A percentile compares a stretch with the other conserved stretches of the same genome.
Conservation (phyloP, 2,329 filamentous ascomycete genomes). For the Claviceps pusilla region DNA sequence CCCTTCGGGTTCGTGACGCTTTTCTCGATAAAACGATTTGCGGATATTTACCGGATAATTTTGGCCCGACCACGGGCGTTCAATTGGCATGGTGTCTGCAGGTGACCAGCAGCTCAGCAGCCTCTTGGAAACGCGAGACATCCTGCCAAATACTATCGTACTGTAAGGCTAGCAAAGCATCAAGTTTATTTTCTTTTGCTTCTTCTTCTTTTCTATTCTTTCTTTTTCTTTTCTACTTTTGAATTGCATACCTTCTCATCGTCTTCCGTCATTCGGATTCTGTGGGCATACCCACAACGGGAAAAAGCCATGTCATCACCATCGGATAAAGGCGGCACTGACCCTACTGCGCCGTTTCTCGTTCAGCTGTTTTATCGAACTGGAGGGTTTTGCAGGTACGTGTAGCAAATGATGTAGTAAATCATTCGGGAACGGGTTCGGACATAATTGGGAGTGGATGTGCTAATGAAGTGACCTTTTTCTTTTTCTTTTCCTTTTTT, state of each 20-base stretch:
- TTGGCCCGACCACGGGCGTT: not conserved
- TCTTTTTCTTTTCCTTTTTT: not conserved
- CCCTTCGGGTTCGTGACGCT: not conserved
- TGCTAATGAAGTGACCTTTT: not conserved
- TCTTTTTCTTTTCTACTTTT: not conserved
- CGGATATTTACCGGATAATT: constrained; percentile 14
- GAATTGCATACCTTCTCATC: not conserved
- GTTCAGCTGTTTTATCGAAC: constrained; percentile 72
- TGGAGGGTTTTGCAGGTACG: constrained; percentile 54
- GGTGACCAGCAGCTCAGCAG: not conserved
- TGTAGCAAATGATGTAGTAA: not conserved
- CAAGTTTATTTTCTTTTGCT: not conserved
- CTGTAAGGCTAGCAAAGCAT: not conserved
- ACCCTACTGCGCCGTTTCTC: constrained; percentile 64
- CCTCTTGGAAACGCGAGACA: not conserved
- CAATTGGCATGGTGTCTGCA: no score
- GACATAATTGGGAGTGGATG: not conserved
- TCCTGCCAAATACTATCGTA: not conserved
- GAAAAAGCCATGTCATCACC: constrained; percentile 20
- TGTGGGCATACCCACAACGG: not conserved
- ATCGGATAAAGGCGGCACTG: constrained; percentile 34
- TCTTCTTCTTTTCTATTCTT: not conserved
- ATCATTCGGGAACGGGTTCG: not conserved
- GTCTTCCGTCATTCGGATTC: not conserved
- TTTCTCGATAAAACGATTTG: constrained; percentile 13